A percentile compares a stretch with the other conserved stretches of the same genome.
Evolutionary conservation across 75 land plant genomes (phyloP).

Genomic region (Cupressus sempervirens): DNA sequence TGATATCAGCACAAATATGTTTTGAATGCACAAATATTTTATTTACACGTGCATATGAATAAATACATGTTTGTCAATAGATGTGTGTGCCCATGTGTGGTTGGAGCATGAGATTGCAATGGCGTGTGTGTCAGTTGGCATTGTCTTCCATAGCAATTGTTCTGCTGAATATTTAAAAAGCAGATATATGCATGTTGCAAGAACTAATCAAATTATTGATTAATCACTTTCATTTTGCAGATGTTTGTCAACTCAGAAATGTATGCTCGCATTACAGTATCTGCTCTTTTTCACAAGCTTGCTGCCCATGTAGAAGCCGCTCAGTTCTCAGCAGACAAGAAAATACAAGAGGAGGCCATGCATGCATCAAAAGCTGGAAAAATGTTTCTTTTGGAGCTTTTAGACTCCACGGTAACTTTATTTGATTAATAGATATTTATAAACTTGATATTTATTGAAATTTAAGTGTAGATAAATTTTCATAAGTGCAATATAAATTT

Average conservation of each 20-base stretch:
- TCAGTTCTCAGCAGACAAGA: neutral
- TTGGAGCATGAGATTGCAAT: neutral
- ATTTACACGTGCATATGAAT: neutral
- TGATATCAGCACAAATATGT: neutral
- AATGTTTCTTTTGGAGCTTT: slow-evolving; percentile 66
- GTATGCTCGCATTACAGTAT: slow-evolving; percentile 83
- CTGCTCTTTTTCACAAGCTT: slow-evolving; percentile 68
- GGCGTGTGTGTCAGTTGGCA: neutral
- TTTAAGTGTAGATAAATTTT: neutral
- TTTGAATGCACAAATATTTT: neutral
- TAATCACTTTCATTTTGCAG: slow-evolving; percentile 25
- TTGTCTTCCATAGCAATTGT: neutral
- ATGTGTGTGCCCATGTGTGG: neutral
- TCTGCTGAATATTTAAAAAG: neutral
- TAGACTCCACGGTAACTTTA: slow-evolving; percentile 63
- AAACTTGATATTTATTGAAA: neutral
- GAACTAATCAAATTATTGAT: neutral
- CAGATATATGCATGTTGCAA: neutral
- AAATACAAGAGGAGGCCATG: slow-evolving; percentile 18
- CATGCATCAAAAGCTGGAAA: slow-evolving; percentile 62
- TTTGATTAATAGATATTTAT: neutral
- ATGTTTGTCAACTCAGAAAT: slow-evolving; percentile 84
- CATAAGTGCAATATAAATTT: neutral
- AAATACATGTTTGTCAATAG: neutral
- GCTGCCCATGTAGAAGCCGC: slow-evolving; percentile 39